phyloP scores from a whole-genome alignment of 2,329 filamentous ascomycete genomes.

The Microcyclospora pomicola region DNA sequence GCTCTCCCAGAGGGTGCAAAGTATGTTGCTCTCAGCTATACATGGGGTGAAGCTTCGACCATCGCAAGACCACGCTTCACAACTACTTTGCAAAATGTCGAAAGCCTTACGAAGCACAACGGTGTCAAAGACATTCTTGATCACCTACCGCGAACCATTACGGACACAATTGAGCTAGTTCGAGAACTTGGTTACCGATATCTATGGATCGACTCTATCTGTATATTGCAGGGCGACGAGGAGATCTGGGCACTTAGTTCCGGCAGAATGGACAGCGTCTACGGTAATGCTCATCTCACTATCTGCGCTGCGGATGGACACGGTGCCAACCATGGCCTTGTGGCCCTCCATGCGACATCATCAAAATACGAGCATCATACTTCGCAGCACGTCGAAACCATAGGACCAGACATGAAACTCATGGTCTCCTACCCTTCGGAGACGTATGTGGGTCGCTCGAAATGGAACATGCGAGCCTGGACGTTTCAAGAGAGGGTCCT shows the following conservation, averaged over 20 bases:
- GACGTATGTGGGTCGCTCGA: constrained; percentile 12
- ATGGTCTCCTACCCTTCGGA: constrained; percentile 9
- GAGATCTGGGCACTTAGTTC: constrained; percentile 20
- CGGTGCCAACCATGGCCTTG: constrained; percentile 2
- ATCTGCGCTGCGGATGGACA: constrained; percentile 24
- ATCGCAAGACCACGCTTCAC: background rate
- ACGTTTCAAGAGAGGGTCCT: constrained; percentile 29
- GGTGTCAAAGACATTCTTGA: background rate
- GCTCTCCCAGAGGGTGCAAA: background rate
- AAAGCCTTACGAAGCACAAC: too few species aligned
- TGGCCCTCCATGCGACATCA: background rate
- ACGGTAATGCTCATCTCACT: constrained; percentile 21
- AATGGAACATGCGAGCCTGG: constrained; percentile 26
- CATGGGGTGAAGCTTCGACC: constrained; percentile 1
- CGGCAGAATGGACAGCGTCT: constrained; percentile 21
- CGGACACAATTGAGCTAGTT: constrained; percentile 5
- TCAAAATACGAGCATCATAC: background rate
- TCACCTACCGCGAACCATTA: constrained; percentile 2
- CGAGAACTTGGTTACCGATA: constrained; percentile 5
- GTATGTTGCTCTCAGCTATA: constrained; percentile 5
- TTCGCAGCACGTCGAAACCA: constrained; percentile 4
- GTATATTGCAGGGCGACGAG: constrained; percentile 12
- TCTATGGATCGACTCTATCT: constrained; percentile 9
- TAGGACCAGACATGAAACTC: constrained; percentile 8
- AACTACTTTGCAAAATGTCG: constrained; percentile 1